A percentile compares a stretch with the other conserved stretches of the same genome.
These are phyloP conservation scores for Santalum album DNA, from an alignment of 164 flowering plant species.

Conservation along the genomic window DNA sequence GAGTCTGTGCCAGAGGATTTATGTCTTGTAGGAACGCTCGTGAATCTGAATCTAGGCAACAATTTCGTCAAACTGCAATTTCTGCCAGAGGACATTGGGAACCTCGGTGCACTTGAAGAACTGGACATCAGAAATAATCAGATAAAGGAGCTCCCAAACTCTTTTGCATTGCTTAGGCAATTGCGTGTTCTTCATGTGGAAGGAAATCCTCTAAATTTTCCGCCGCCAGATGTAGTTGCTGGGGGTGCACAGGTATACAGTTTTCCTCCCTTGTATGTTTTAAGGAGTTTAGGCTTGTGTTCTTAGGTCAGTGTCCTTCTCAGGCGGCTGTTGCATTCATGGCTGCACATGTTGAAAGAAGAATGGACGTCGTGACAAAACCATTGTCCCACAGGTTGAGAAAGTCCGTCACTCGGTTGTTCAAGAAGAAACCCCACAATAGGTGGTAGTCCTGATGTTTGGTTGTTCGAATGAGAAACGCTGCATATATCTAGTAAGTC, in stretches of 20 bases:
- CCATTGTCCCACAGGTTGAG: too few species aligned
- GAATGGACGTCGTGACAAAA: too few species aligned
- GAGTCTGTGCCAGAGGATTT: conserved; percentile 83
- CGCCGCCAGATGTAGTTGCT: conserved; percentile 60
- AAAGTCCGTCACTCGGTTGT: too few species aligned
- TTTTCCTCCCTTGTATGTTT: too few species aligned
- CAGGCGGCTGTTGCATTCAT: too few species aligned
- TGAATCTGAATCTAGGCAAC: conserved; percentile 66
- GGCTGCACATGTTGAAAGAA: too few species aligned
- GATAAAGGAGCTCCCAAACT: conserved; percentile 69
- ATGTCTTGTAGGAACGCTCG: conserved; percentile 70
- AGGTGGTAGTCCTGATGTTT: too few species aligned
- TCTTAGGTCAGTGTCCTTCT: too few species aligned
- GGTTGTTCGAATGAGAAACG: too few species aligned
- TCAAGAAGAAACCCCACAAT: too few species aligned
- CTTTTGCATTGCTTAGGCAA: conserved; percentile 55
- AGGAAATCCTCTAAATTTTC: conserved; percentile 74
- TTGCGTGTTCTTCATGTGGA: conserved; percentile 48
- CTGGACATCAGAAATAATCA: conserved; percentile 86
- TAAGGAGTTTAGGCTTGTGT: too few species aligned
- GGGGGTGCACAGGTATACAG: conserved; percentile 70
- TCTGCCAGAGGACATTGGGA: conserved; percentile 81
- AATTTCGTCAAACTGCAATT: conserved; percentile 68
- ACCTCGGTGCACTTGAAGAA: conserved; percentile 81
- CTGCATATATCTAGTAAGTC: too few species aligned